Conservation (phyloP, 768 basidiomycete genomes). For the Scleroderma bovista region DNA sequence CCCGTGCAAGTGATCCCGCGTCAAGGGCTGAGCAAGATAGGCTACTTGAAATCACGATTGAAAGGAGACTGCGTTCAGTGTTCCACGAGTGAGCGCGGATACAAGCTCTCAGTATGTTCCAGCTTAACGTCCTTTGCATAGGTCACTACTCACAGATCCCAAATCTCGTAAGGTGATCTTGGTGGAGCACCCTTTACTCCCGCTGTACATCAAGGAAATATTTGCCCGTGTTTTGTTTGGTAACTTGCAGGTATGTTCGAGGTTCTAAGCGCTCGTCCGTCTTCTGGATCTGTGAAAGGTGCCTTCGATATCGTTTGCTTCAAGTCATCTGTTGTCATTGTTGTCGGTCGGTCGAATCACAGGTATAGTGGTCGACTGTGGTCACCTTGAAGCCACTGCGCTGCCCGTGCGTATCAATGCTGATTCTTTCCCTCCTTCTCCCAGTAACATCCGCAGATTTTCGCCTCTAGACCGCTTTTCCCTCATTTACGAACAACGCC, state of each 20-base stretch:
- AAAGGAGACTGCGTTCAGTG: conserved; percentile 65
- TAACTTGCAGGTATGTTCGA: conserved; percentile 64
- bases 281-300: conserved; percentile 45
- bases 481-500: conserved; percentile 81
- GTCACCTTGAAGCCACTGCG: conserved; percentile 84
- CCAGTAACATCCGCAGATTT: conserved; percentile 56
- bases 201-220: conserved; percentile 81
- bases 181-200: conserved; percentile 84
- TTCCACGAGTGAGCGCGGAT: conserved; percentile 70
- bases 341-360: conserved; percentile 86
- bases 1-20: conserved; percentile 44
- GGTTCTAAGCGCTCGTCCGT: background rate
- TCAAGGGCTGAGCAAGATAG: conserved; percentile 71
- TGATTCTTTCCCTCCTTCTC: background rate
- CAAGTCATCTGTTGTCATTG: conserved; percentile 80
- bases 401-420: conserved; percentile 60
- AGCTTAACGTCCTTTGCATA: conserved; percentile 32
- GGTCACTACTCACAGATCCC: conserved; percentile 89
- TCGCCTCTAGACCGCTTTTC: conserved; percentile 81
- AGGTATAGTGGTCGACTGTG: conserved; percentile 90
- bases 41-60: conserved; percentile 63
- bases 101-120: background rate
- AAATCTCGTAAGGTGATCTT: conserved; percentile 93
- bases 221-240: conserved; percentile 85
- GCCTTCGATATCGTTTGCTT: conserved; percentile 90